Conservation (phyloP, 2,329 filamentous ascomycete species). For the Botrytis galanthina region DNA sequence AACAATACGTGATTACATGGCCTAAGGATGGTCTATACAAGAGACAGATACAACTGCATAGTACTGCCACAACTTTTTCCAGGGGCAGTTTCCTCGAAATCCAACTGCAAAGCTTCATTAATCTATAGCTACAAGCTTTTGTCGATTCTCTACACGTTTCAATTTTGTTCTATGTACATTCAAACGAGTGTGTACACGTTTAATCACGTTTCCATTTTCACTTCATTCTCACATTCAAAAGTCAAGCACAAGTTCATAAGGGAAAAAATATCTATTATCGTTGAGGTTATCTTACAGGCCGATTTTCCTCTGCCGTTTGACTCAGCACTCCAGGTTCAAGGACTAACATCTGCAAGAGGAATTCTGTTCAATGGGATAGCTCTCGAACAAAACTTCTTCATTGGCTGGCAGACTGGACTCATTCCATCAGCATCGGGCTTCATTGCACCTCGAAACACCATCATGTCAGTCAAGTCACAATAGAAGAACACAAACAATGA, state of each 20-base stretch:
- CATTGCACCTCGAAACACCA: constrained; percentile 1
- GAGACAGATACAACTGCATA: neutral
- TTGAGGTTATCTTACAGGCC: neutral
- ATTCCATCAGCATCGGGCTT: neutral
- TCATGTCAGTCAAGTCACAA: constrained; percentile 6
- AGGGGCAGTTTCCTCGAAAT: neutral
- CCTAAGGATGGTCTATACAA: neutral
- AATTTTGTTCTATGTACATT: neutral
- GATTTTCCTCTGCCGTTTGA: too few species aligned
- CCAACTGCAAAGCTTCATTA: neutral
- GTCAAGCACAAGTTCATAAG: neutral
- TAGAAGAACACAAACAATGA: constrained; percentile 1
- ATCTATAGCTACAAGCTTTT: neutral
- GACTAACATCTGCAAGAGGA: neutral
- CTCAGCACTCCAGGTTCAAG: neutral
- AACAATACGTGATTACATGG: neutral
- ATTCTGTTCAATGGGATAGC: neutral
- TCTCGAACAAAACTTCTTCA: constrained; percentile 7
- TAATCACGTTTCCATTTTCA: neutral
- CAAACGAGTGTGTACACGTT: neutral
- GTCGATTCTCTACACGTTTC: neutral
- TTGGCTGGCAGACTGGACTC: neutral
- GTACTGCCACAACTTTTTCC: neutral
- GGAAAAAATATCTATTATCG: neutral
- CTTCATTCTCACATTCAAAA: neutral